phyloP scores from a whole-genome alignment of 129 eudicot genomes.

The Solidago caesia region DNA sequence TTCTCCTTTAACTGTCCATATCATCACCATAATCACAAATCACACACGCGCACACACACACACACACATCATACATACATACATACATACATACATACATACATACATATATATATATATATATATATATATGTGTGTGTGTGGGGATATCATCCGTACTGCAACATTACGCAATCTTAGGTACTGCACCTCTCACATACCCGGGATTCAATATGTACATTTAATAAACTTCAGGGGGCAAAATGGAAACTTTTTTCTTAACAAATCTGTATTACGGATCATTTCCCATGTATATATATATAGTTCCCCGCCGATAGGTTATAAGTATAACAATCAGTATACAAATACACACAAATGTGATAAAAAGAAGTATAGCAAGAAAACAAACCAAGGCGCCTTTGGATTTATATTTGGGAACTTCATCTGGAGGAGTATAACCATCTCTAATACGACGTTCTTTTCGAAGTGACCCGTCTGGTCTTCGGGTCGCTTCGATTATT shows the following conservation, averaged over 20 bases:
- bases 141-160: no score
- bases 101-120: neutral
- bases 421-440: conserved; percentile 92
- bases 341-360: neutral
- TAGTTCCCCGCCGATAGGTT: no score
- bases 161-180: no score
- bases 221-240: no score
- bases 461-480: conserved; percentile 95
- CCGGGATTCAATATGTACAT: neutral
- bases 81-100: no score
- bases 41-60: neutral
- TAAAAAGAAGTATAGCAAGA: neutral
- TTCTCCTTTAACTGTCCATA: conserved; percentile 69
- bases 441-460: conserved; percentile 82
- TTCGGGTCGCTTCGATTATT: conserved; percentile 69
- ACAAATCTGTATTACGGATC: no score
- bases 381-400: conserved; percentile 61
- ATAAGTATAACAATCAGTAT: neutral
- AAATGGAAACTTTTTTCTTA: no score
- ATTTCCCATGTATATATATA: no score
- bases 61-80: no score
- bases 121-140: no score
- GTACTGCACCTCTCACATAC: no score
- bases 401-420: conserved; percentile 89
- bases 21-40: conserved; percentile 1